phyloP scores from a whole-genome alignment of 176 grass and related monocot species.

The Carex scoparia region DNA sequence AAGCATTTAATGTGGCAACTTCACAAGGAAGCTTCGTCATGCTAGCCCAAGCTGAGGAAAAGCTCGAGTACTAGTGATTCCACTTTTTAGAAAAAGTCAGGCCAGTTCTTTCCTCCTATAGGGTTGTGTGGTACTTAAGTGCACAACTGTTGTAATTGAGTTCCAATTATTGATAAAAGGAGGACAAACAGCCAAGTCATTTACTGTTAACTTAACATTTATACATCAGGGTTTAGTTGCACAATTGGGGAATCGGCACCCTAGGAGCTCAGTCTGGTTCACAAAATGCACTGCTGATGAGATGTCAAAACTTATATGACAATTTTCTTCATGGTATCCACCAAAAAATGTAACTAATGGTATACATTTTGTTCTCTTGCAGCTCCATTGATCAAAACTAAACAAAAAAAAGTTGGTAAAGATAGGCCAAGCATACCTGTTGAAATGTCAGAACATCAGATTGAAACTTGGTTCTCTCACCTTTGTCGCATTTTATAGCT shows the following conservation, averaged over 20 bases:
- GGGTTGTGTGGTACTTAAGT: background rate
- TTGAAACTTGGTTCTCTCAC: constrained; percentile 67
- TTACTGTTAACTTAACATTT: background rate
- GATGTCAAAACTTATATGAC: background rate
- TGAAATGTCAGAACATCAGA: constrained; percentile 90
- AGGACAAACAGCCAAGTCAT: background rate
- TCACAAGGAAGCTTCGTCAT: background rate
- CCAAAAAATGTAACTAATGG: background rate
- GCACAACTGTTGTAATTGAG: background rate
- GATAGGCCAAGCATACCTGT: constrained; percentile 42
- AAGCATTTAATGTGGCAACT: background rate
- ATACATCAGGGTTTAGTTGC: background rate
- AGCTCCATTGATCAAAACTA: background rate
- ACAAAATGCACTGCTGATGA: background rate
- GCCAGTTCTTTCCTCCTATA: background rate
- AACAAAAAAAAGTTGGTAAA: background rate
- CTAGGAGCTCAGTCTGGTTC: background rate
- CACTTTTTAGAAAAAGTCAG: background rate
- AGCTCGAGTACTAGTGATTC: background rate
- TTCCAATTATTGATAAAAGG: background rate
- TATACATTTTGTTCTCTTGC: background rate
- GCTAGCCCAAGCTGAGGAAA: background rate
- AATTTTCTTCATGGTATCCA: background rate
- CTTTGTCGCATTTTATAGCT: constrained; percentile 90
- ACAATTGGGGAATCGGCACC: background rate